Evolutionary conservation across 2,329 filamentous ascomycete species (phyloP).

Genomic region (Beauveria scarabaeidicola): DNA sequence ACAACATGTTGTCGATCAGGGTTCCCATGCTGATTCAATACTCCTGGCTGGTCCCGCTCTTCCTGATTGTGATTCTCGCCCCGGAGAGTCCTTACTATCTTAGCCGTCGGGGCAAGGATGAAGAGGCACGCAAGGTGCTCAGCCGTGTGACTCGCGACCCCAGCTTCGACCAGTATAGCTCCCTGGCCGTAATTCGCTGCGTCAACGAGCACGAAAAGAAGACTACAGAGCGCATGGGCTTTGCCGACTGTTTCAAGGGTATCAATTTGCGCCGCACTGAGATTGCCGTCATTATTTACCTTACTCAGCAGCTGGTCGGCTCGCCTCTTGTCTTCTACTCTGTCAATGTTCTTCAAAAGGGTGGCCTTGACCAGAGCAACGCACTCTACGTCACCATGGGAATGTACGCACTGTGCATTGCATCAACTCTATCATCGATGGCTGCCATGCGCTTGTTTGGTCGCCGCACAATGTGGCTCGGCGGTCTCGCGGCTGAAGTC

Average conservation of each 20-base stretch:
- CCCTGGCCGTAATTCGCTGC: conserved; percentile 28
- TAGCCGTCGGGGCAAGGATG: conserved; percentile 23
- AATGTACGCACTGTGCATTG: conserved; percentile 30
- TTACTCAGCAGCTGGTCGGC: conserved; percentile 44
- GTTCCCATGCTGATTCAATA: conserved; percentile 33
- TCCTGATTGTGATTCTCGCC: conserved; percentile 24
- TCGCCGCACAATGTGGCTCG: conserved; percentile 34
- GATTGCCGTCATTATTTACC: conserved; percentile 39
- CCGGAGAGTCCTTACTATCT: conserved; percentile 34
- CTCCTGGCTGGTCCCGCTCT: conserved; percentile 27
- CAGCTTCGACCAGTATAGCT: conserved; percentile 23
- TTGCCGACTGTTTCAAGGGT: conserved; percentile 27
- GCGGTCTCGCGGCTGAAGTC: conserved; percentile 27
- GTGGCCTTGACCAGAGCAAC: conserved; percentile 31
- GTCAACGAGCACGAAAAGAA: conserved; percentile 28
- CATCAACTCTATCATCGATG: conserved; percentile 37
- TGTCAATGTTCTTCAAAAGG: conserved; percentile 43
- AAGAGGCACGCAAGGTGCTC: conserved; percentile 22
- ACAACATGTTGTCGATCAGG: conserved; percentile 26
- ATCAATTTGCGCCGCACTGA: conserved; percentile 28
- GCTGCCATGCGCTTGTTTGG: conserved; percentile 30
- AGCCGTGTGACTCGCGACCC: conserved; percentile 20
- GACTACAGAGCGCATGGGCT: conserved; percentile 17
- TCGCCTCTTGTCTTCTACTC: conserved; percentile 45
- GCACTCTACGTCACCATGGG: conserved; percentile 40